Conservation (phyloP, 805 yeast genomes). For the Ogataea populi-albae region DNA sequence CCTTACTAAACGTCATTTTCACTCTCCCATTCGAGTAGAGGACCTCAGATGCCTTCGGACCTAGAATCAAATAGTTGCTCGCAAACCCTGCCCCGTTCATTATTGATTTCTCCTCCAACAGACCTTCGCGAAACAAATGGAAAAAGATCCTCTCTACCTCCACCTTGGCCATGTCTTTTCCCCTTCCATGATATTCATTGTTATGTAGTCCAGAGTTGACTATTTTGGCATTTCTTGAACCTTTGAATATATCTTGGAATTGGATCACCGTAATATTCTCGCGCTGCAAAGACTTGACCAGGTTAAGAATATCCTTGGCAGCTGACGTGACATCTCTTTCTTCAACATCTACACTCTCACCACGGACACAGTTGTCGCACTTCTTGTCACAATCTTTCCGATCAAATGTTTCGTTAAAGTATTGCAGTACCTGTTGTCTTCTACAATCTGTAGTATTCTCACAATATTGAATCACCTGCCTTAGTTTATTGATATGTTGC, state of each 20-base stretch:
- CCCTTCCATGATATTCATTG: conserved; percentile 66
- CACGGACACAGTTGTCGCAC: conserved; percentile 82
- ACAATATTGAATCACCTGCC: conserved; percentile 87
- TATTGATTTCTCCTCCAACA: conserved; percentile 67
- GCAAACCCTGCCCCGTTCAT: conserved; percentile 80
- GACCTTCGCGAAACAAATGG: conserved; percentile 62
- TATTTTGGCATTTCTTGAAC: conserved; percentile 63
- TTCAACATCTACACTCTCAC: conserved; percentile 39
- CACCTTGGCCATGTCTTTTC: conserved; percentile 58
- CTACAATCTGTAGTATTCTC: conserved; percentile 90
- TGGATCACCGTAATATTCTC: conserved; percentile 71
- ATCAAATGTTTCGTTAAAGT: conserved; percentile 82
- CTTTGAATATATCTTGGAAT: conserved; percentile 80
- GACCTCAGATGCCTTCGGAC: conserved; percentile 52
- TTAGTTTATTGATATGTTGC: conserved; percentile 70
- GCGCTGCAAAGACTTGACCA: conserved; percentile 55
- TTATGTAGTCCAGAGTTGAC: conserved; percentile 59
- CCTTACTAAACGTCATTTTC: conserved; percentile 47
- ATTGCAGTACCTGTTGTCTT: conserved; percentile 81
- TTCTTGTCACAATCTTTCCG: conserved; percentile 59
- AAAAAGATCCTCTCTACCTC: conserved; percentile 83
- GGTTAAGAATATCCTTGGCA: conserved; percentile 55
- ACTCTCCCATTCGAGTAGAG: conserved; percentile 40
- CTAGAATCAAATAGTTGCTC: conserved; percentile 65
- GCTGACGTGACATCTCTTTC: conserved; percentile 65